Percentiles rank a stretch among this genome's conserved stretches.
These are phyloP conservation scores for Ilex paraguariensis DNA, from an alignment of 305 asterid genomes.

Conservation along the genomic window DNA sequence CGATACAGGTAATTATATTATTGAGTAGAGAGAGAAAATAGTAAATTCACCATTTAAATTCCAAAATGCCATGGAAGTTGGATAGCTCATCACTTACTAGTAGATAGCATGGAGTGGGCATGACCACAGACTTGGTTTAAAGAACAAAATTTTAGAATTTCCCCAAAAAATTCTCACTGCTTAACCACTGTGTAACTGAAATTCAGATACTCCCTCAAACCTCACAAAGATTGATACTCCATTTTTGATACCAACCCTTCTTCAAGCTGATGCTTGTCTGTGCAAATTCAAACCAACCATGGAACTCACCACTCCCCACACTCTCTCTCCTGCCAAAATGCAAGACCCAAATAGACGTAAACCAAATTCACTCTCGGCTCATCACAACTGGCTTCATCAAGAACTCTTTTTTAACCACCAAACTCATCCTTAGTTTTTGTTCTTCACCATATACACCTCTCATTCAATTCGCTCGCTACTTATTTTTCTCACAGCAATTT, in stretches of 20 bases:
- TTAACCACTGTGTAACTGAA: too few species aligned
- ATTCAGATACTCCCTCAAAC: too few species aligned
- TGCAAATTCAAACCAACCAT: constrained; percentile 45
- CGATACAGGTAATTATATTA: too few species aligned
- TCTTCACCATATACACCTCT: constrained; percentile 38
- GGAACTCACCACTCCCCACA: constrained; percentile 41
- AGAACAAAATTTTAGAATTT: too few species aligned
- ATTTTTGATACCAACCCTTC: background rate
- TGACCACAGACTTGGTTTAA: too few species aligned
- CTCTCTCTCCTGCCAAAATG: constrained; percentile 41
- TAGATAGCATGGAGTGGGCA: too few species aligned
- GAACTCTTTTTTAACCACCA: constrained; percentile 38
- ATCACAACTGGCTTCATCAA: constrained; percentile 61
- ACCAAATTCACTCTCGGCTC: constrained; percentile 59
- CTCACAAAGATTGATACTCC: too few species aligned
- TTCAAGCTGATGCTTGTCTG: constrained; percentile 33
- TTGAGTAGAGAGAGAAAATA: too few species aligned
- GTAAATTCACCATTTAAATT: too few species aligned
- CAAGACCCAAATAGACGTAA: constrained; percentile 51
- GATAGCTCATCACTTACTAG: too few species aligned
- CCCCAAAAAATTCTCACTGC: too few species aligned
- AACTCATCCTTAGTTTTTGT: constrained; percentile 45
- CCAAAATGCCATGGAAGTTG: too few species aligned
- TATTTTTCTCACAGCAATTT: constrained; percentile 31
- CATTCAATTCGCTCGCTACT: constrained; percentile 45